Base-by-base conservation (phyloP, 352 stramenopile genomes). In the Blastocystis sp. region DNA sequence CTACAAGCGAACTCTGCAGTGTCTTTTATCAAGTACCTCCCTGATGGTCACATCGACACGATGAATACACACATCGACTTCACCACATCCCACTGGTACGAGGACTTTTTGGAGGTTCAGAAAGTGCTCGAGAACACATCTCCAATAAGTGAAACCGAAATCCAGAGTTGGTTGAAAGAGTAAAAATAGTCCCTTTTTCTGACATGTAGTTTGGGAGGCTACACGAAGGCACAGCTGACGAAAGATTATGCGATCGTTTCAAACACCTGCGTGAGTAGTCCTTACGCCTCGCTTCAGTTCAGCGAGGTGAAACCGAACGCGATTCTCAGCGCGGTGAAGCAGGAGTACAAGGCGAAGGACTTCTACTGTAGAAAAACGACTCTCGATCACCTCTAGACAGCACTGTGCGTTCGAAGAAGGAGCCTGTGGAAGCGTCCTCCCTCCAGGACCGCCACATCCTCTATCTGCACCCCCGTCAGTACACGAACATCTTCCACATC, bases 401-500 rank as follows among this genome's bases (percentile, higher is more conserved):
- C 66, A 53, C 54, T 0, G 6, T 53, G 20, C 66, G 39, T 13
- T 55, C 34, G 24, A 18, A n/a, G 34, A 20, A 7, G 20, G 34
- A 34, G 26, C 47, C 73, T 0, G 47, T 66, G 24, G 9, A 50
- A 37, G 5, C 26, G 3, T 2, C 39, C 1, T 34, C 9, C 3
- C 24, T 64, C 45, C 7, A 18, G 43, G 3, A n/a, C 24, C 20
- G 65, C 2, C 50, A 85, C 24, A 6, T 45, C 1, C 34, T 68
- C 7, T 39, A 69, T 24, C 11, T 85, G 0, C 73, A 68, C 24
- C 73, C 73, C 3, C 73, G 73, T 16, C 26, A 85, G 20, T 64
- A 64, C 26, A 24, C 9, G n/a, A 81, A 63, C 73, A 66, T 66
- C 53, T 68, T 85, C 73, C 47, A 50, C 39, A 24, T 85, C 9